Base-by-base conservation (phyloP, 1,284 basidiomycete species). In the Afroboletus lepidellus region DNA sequence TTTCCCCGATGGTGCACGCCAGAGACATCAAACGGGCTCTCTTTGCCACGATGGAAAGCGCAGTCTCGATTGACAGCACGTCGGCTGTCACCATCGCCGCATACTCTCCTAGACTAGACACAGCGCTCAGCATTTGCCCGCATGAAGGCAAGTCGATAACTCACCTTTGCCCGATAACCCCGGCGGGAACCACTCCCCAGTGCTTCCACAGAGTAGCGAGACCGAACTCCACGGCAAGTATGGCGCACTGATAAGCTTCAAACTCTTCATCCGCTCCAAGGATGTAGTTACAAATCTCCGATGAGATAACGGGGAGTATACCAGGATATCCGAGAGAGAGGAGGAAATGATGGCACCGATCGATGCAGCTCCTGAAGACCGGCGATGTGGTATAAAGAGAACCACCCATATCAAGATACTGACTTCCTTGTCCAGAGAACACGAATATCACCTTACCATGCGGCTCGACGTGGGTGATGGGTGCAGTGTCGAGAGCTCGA, bases 341-440 rank as follows among this genome's bases (percentile, higher is more conserved):
- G 7, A 89, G 73, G 34, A 77, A 75, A 1, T 55, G 54, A 50
- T 87, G 73, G 58, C 86, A 88, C 39, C 77, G 72, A 59, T 87
- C 78, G 24, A 89, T 75, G 45, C 73, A 67, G 7, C 58, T 53
- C 46, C 65, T 74, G 63, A 88, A 85, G 2, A 76, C 50, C 0
- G 72, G 57, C 5, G 72, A 74, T 1, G 72, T 72, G 39, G 60
- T 60, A 54, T 88, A 89, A 11, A 89, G 72, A 0, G 67, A 66
- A 13, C 67, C 56, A 1, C 84, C 85, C 85, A 88, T 87, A 5
- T 80, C 78, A n/a, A 73, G 56, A 65, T 84, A 83, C 56, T 86
- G 84, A 32, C 77, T 73, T 36, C 86, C 86, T 63, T 87, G 85
- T 6, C 86, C 87, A 16, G 86, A 84, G 66, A 87, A 88, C 7